These are phyloP conservation scores for Phoma herbarum DNA, from an alignment of 2,329 filamentous ascomycete genomes.

Conservation along the genomic window DNA sequence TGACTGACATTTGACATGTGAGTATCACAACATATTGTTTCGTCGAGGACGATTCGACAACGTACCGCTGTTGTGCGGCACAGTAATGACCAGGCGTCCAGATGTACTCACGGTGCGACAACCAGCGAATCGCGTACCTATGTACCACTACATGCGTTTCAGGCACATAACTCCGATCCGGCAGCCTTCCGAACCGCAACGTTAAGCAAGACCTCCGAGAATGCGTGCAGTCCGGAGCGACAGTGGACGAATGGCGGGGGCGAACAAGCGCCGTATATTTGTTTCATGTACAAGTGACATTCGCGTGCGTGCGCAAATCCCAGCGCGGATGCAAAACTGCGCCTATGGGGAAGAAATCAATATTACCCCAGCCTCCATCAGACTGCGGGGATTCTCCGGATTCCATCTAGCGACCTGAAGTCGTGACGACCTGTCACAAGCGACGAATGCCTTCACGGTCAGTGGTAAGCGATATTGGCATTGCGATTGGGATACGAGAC, in stretches of 20 bases:
- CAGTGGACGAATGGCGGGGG: constrained; percentile 27
- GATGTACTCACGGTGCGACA: constrained; percentile 12
- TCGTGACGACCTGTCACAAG: neutral
- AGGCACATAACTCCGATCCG: neutral
- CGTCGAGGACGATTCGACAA: neutral
- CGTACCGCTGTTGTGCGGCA: neutral
- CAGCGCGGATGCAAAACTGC: neutral
- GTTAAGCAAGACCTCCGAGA: constrained; percentile 1
- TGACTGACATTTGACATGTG: neutral
- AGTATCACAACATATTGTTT: neutral
- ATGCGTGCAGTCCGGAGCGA: constrained; percentile 21
- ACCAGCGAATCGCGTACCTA: constrained; percentile 5
- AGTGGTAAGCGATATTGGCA: neutral
- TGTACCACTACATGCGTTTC: neutral
- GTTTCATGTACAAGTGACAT: constrained; percentile 18
- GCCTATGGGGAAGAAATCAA: neutral
- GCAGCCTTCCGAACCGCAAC: constrained; percentile 5
- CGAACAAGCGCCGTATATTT: constrained; percentile 31
- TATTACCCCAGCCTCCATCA: neutral
- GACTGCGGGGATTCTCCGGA: neutral
- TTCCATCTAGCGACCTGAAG: neutral
- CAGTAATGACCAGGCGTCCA: constrained; percentile 20
- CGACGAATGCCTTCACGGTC: neutral
- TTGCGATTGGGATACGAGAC: neutral
- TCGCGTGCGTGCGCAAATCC: neutral